These are phyloP conservation scores for Ustilago curta DNA, from an alignment of 1,284 basidiomycete species.

Conservation along the genomic window DNA sequence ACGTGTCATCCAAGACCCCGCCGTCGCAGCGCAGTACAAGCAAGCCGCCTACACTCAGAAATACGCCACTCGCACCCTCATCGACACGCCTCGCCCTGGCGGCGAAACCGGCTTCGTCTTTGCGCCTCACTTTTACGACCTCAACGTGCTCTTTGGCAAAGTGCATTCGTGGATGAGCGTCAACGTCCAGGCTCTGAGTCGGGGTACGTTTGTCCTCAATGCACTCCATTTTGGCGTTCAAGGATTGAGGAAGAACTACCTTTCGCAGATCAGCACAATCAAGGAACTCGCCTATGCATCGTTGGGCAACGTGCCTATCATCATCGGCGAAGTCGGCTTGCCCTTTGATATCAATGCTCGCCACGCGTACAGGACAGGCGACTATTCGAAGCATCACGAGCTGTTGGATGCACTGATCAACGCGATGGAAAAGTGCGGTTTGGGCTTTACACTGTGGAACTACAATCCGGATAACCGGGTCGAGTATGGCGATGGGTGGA, in stretches of 20 bases:
- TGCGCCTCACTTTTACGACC: constrained; percentile 68
- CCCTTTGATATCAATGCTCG: constrained; percentile 65
- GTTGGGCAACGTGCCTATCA: constrained; percentile 56
- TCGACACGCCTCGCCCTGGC: constrained; percentile 52
- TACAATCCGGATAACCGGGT: constrained; percentile 92
- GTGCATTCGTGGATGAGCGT: constrained; percentile 57
- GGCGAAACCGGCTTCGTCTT: constrained; percentile 51
- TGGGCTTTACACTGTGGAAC: constrained; percentile 79
- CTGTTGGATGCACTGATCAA: constrained; percentile 68
- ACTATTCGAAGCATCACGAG: constrained; percentile 74
- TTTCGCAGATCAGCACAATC: constrained; percentile 50
- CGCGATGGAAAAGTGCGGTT: constrained; percentile 64
- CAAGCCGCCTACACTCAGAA: constrained; percentile 35
- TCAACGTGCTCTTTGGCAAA: constrained; percentile 67
- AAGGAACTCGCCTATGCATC: constrained; percentile 41
- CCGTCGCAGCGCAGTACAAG: constrained; percentile 19
- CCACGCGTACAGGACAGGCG: constrained; percentile 71
- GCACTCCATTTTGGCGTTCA: constrained; percentile 62
- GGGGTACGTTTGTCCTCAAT: constrained; percentile 60
- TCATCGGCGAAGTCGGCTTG: constrained; percentile 66
- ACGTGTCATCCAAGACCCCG: constrained; percentile 19
- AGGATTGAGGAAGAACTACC: constrained; percentile 57
- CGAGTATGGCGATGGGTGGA: constrained; percentile 87
- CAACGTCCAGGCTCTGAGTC: constrained; percentile 65
- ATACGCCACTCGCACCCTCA: constrained; percentile 44